Evolutionary conservation across 2,329 filamentous ascomycete genomes (phyloP).

Genomic region (Penicillium sp.): DNA sequence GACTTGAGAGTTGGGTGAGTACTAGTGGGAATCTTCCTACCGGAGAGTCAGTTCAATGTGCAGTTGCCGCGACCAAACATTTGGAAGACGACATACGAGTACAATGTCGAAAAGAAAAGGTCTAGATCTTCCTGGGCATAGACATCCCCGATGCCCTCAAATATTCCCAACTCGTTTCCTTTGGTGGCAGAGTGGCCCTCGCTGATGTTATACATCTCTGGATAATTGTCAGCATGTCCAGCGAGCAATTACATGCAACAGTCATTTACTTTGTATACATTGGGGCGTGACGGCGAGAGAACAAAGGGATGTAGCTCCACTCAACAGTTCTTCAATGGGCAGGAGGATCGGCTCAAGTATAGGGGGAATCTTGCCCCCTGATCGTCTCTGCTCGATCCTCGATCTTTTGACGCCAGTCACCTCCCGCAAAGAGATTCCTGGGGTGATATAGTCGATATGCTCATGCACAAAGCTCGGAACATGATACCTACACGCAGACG

Average conservation of each 20-base stretch:
- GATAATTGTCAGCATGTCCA: slow-evolving; percentile 8
- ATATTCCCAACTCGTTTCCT: slow-evolving; percentile 49
- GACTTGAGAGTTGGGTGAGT: slow-evolving; percentile 42
- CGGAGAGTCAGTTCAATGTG: slow-evolving; percentile 14
- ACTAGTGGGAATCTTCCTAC: slow-evolving; percentile 37
- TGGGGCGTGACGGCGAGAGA: slow-evolving; percentile 40
- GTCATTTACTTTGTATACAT: slow-evolving; percentile 38
- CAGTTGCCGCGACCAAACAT: background rate
- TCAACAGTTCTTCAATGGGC: slow-evolving; percentile 23
- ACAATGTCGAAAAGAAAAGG: slow-evolving; percentile 41
- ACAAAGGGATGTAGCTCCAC: slow-evolving; percentile 25
- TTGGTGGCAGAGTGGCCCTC: slow-evolving; percentile 38
- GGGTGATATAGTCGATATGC: slow-evolving; percentile 36
- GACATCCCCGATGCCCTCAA: slow-evolving; percentile 46
- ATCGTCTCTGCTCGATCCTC: slow-evolving; percentile 21
- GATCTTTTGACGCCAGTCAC: slow-evolving; percentile 21
- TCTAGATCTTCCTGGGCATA: slow-evolving; percentile 49
- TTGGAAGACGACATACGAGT: slow-evolving; percentile 21
- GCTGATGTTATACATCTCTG: slow-evolving; percentile 47
- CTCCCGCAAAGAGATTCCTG: slow-evolving; percentile 36
- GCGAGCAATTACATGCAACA: background rate
- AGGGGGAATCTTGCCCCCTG: slow-evolving; percentile 23
- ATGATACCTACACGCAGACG: slow-evolving; percentile 23
- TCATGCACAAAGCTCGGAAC: slow-evolving; percentile 31
- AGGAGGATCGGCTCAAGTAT: slow-evolving; percentile 27